Base-by-base conservation (phyloP, 352 stramenopile species). In the Phytophthora boehmeriae region DNA sequence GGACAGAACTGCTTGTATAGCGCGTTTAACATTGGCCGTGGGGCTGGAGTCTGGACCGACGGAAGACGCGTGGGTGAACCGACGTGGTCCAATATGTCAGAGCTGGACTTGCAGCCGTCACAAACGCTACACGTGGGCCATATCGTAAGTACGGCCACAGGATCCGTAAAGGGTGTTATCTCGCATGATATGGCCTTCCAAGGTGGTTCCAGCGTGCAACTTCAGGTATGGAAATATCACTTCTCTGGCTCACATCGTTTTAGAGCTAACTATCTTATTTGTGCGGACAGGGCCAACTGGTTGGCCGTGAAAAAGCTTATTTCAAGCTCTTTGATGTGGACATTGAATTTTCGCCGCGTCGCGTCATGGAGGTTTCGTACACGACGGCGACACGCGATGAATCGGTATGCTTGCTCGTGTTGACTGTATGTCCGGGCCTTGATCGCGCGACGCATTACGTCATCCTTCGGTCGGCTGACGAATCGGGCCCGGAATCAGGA, bases 271-370 rank as follows among this genome's bases (percentile, higher is more conserved):
- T n/a, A 48, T 0, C 13, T 45, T 27, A 9, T 35, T 52, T 54
- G 8, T 49, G 44, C 62, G 14, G 4, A 4, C 36, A 80, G 65
- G 72, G 72, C n/a, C 57, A 63, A 53, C 54, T 78, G 55, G 28
- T 52, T 38, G 58, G 57, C 14, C 59, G 53, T 2, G 68, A 78
- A 42, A 78, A 78, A 17, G 55, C 59, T 20, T 80, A 77, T 51
- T 71, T 78, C 30, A 80, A 80, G 54, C 68, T 80, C 38, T 78
- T 71, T 20, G 72, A 78, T 19, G 65, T 71, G 8, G 72, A 80
- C 32, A 71, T 80, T 22, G 72, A 68, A 51, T 73, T 80, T 10
- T 76, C 65, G 11, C 52, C 68, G 35, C 65, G 68, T 38, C 68
- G 64, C 10, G 54, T 77, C 41, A 68, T 74, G 47, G 60, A 78